Conservation (phyloP, 2,329 filamentous ascomycete genomes). For the Penicillium occitanis region DNA sequence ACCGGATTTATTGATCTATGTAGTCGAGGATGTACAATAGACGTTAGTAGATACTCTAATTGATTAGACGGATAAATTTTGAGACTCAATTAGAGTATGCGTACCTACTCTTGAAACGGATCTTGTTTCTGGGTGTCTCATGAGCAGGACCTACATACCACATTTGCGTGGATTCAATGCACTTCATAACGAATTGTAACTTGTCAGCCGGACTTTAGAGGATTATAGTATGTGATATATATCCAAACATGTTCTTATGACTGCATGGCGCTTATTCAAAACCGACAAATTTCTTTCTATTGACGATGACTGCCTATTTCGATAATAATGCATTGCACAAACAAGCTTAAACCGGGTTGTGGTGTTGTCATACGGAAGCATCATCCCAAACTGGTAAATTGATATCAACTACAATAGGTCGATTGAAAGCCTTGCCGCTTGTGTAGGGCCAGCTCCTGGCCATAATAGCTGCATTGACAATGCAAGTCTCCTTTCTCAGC, state of each 20-base stretch:
- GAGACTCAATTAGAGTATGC: background rate
- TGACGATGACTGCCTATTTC: background rate
- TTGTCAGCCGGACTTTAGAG: background rate
- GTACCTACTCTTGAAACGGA: background rate
- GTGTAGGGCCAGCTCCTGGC: constrained; percentile 64
- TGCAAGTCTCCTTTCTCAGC: constrained; percentile 61
- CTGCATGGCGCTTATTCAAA: background rate
- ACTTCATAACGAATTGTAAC: background rate
- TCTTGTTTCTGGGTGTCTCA: background rate
- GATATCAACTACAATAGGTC: constrained; percentile 80
- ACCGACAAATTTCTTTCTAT: background rate
- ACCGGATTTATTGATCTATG: background rate
- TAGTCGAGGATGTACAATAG: background rate
- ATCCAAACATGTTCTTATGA: background rate
- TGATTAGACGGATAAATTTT: background rate
- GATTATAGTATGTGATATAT: background rate
- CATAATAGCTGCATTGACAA: constrained; percentile 78
- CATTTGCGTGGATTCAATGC: background rate
- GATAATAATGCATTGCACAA: background rate
- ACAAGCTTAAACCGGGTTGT: background rate
- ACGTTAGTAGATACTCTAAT: background rate
- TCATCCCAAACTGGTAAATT: constrained; percentile 62
- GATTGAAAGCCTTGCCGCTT: constrained; percentile 66
- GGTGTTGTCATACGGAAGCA: background rate
- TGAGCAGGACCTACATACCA: background rate